These are phyloP conservation scores for Neospora caninum DNA, from an alignment of 169 alveolate genomes.

Conservation along the genomic window DNA sequence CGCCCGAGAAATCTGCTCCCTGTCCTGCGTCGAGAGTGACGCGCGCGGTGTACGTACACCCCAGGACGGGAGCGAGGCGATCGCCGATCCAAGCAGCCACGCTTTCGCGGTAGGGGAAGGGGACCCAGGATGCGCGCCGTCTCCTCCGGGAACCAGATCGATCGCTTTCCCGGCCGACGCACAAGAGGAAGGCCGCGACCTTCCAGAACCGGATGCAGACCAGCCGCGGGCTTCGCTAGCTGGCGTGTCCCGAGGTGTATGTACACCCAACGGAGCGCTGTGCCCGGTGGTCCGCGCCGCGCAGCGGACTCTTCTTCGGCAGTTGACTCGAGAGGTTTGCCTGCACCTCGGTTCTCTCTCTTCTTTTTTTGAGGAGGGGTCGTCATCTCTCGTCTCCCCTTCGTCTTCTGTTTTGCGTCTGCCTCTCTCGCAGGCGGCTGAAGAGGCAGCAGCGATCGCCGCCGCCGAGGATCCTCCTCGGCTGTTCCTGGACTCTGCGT, in stretches of 20 bases:
- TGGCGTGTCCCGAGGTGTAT: not conserved
- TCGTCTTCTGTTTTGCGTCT: not conserved
- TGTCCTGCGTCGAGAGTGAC: not conserved
- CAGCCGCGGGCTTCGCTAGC: too few relatives aligned
- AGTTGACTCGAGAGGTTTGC: not conserved
- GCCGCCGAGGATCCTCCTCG: constrained; percentile 7
- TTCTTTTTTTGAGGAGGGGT: not conserved
- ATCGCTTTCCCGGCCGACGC: too few relatives aligned
- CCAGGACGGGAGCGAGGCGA: not conserved
- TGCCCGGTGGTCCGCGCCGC: not conserved
- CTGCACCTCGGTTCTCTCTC: not conserved
- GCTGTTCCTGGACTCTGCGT: not conserved
- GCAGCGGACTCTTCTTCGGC: not conserved
- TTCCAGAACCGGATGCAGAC: too few relatives aligned
- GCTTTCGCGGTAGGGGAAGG: too few relatives aligned
- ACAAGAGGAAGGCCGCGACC: too few relatives aligned
- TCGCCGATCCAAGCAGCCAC: too few relatives aligned
- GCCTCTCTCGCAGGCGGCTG: not conserved
- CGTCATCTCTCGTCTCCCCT: not conserved
- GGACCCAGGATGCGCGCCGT: too few relatives aligned
- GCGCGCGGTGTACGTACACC: not conserved
- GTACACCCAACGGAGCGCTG: not conserved
- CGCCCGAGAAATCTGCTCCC: not conserved
- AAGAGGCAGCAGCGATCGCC: not conserved
- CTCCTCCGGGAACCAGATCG: too few relatives aligned